Percentiles rank a stretch among this genome's conserved stretches.
phyloP scores from a whole-genome alignment of 192 early-diverging fungal genomes.

The Gaertneriomyces sp. region DNA sequence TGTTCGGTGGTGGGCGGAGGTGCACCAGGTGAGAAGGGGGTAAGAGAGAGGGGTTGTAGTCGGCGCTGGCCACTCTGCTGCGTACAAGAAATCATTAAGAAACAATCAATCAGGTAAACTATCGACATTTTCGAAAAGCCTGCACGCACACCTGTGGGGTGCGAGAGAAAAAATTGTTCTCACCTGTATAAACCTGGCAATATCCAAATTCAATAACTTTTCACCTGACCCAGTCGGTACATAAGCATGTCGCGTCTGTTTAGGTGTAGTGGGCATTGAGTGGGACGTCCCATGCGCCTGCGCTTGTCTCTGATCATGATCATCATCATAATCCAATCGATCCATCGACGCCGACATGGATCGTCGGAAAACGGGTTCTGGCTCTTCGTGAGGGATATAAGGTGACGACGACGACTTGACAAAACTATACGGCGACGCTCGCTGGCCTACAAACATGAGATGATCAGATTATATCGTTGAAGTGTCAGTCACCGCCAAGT shows the following conservation, averaged over 20 bases:
- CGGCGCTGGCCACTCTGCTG: conserved; percentile 22
- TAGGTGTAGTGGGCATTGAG: background rate
- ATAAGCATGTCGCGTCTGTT: conserved; percentile 18
- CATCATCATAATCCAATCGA: background rate
- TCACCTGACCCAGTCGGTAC: conserved; percentile 35
- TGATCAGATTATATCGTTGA: too few species aligned
- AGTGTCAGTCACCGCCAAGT: too few species aligned
- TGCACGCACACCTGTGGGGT: background rate
- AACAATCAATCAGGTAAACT: too few species aligned
- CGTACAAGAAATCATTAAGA: background rate
- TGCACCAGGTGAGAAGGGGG: conserved; percentile 11
- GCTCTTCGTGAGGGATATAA: background rate
- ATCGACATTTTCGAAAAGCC: too few species aligned
- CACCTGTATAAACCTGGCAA: conserved; percentile 40
- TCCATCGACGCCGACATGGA: conserved; percentile 1
- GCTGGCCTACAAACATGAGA: background rate
- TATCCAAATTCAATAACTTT: conserved; percentile 39
- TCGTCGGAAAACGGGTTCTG: background rate
- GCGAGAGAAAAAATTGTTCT: background rate
- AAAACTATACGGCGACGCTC: background rate
- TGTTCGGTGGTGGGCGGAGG: conserved; percentile 27
- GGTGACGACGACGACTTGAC: conserved; percentile 1
- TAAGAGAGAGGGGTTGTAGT: conserved; percentile 18
- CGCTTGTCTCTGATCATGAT: conserved; percentile 1
- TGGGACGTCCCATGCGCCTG: background rate